Base-by-base conservation (phyloP, 352 stramenopile genomes). In the Pythium grandisporangium region DNA sequence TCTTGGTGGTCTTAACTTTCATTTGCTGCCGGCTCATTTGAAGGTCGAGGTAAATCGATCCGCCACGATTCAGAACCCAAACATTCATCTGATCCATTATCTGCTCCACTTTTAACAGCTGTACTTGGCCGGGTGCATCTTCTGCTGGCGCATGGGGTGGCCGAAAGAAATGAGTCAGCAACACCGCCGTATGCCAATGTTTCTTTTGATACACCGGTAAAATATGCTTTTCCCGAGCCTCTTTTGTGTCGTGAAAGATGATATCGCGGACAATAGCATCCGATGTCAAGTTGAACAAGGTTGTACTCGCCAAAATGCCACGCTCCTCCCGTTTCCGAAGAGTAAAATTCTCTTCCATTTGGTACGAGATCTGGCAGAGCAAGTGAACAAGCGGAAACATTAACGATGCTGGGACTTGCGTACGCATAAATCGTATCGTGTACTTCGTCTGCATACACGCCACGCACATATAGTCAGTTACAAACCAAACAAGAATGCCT, bases 41-140 rank as follows among this genome's bases (percentile, higher is more conserved):
- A 20, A 92, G 56, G 58, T 93, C 81, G 29, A 93, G 51, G 39
- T 93, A 93, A 34, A 90, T 88, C 1, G 78, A 87, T 0, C 81
- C 81, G 12, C 77, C 81, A 11, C 81, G 81, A 46, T 93, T 74
- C 30, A 93, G 59, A 12, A 66, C 70, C 81, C 81, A 93, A 13
- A 90, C 71, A 35, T 72, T 90, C 78, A 93, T 92, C 29, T 85
- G 69, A 51, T 91, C 78, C 17, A 93, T 81, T 22, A 93, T 93
- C 42, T 91, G 78, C 11, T 90, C 76, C 20, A 90, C 78, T 49
- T 90, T 91, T 22, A 92, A 63, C 42, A 93, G 42, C 46, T 88
- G 75, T 4, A 93, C 76, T 47, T 90, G 81, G 12, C 74, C 78
- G 36, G 80, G 70, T 4, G 44, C 45, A 25, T 90, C 65, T 38